phyloP scores from a whole-genome alignment of 805 yeast species.

The Yarrowia sp. region DNA sequence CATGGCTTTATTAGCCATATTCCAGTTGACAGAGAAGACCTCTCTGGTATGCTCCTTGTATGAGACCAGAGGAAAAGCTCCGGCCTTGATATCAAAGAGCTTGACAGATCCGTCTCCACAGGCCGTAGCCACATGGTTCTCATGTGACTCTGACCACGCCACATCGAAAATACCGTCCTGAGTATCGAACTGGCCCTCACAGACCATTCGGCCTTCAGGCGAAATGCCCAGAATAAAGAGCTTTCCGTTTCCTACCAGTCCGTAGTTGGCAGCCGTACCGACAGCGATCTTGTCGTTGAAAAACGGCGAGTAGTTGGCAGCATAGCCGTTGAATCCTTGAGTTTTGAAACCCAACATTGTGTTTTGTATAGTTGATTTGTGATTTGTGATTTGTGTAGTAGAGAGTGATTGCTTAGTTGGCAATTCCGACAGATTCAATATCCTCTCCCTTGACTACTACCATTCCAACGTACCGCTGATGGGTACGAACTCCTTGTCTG shows the following conservation, averaged over 20 bases:
- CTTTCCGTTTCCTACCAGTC: constrained; percentile 91
- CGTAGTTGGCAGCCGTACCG: constrained; percentile 88
- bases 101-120: constrained; percentile 90
- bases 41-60: constrained; percentile 70
- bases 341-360: constrained; percentile 72
- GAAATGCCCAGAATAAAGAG: constrained; percentile 67
- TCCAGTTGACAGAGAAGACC: constrained; percentile 74
- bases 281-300: constrained; percentile 87
- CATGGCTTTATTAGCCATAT: constrained; percentile 59
- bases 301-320: constrained; percentile 86
- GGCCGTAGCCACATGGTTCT: constrained; percentile 77
- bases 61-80: constrained; percentile 35
- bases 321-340: constrained; percentile 80
- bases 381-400: not conserved
- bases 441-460: constrained; percentile 38
- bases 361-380: too few species aligned
- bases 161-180: constrained; percentile 90
- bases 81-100: constrained; percentile 64
- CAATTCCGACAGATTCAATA: constrained; percentile 33
- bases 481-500: constrained; percentile 29
- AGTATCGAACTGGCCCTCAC: constrained; percentile 59
- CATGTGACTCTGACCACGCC: constrained; percentile 89
- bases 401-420: not conserved
- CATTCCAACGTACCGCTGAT: constrained; percentile 38
- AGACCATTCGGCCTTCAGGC: constrained; percentile 54